Evolutionary conservation across 768 basidiomycete species (phyloP).

Genomic region (Hericium alpestre): DNA sequence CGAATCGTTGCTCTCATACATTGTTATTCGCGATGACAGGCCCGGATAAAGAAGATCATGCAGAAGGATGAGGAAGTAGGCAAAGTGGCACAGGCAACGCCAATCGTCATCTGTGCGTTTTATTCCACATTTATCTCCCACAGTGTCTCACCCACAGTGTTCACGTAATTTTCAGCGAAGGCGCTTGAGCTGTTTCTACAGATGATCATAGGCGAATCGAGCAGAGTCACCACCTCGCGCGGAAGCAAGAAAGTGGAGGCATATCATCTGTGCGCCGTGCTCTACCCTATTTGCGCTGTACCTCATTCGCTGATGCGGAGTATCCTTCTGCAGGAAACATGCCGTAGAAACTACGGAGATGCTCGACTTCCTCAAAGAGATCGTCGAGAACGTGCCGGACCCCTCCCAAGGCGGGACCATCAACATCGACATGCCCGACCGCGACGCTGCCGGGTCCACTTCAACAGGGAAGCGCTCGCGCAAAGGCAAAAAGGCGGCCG

Average conservation of each 20-base stretch:
- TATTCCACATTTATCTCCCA: neutral
- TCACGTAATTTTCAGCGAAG: conserved; percentile 50
- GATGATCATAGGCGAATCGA: conserved; percentile 71
- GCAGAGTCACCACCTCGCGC: conserved; percentile 66
- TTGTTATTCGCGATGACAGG: conserved; percentile 34
- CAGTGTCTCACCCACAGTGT: neutral
- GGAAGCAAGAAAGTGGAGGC: conserved; percentile 85
- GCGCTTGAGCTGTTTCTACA: conserved; percentile 87
- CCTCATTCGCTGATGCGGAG: neutral
- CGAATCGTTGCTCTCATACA: neutral
- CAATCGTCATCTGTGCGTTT: conserved; percentile 86
- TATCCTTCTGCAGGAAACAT: conserved; percentile 58
- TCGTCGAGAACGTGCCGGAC: conserved; percentile 79
- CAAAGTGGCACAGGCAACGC: conserved; percentile 93
- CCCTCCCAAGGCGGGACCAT: conserved; percentile 77
- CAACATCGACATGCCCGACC: conserved; percentile 55
- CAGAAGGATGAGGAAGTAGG: conserved; percentile 99
- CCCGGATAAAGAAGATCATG: conserved; percentile 98
- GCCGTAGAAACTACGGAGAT: conserved; percentile 79
- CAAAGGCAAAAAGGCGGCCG: conserved; percentile 45
- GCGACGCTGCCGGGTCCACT: conserved; percentile 38
- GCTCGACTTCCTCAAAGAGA: conserved; percentile 90
- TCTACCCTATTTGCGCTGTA: neutral
- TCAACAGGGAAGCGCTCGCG: conserved; percentile 36
- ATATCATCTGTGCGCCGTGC: conserved; percentile 74